phyloP scores from a whole-genome alignment of 331 rosid genomes.

The Spiraea crenata region DNA sequence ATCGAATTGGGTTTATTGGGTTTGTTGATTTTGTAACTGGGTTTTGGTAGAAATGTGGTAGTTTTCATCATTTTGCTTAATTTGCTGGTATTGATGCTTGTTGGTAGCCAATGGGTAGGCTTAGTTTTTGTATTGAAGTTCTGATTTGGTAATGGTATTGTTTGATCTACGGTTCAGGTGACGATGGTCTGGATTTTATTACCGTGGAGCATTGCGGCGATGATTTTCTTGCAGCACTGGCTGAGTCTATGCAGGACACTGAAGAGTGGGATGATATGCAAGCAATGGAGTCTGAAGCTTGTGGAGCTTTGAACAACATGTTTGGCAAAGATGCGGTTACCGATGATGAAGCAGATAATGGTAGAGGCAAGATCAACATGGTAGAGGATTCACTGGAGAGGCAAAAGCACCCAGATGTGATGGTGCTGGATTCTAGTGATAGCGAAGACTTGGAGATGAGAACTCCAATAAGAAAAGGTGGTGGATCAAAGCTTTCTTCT shows the following conservation, averaged over 20 bases:
- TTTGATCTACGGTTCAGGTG: constrained; percentile 44
- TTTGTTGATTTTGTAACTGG: background rate
- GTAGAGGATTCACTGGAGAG: constrained; percentile 45
- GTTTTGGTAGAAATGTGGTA: background rate
- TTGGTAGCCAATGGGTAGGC: background rate
- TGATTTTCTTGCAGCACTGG: constrained; percentile 72
- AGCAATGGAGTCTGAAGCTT: constrained; percentile 77
- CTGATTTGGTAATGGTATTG: background rate
- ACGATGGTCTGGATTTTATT: constrained; percentile 78
- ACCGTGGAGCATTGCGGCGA: constrained; percentile 92
- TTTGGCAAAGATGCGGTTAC: constrained; percentile 32
- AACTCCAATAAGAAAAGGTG: constrained; percentile 25
- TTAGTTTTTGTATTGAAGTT: background rate
- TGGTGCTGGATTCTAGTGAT: constrained; percentile 73
- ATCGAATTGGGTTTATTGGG: constrained; percentile 6
- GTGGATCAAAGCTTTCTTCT: constrained; percentile 22
- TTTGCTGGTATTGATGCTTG: background rate
- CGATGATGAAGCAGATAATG: constrained; percentile 18
- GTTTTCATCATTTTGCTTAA: background rate
- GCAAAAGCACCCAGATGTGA: constrained; percentile 32
- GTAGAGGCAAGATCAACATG: constrained; percentile 30
- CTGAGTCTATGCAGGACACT: constrained; percentile 58
- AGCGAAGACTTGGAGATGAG: constrained; percentile 44
- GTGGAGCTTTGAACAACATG: constrained; percentile 50
- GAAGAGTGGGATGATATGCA: constrained; percentile 94